Percentiles rank a stretch among this genome's conserved stretches.
phyloP scores from a whole-genome alignment of 1,284 basidiomycete genomes.

The Ceratobasidium sp. region DNA sequence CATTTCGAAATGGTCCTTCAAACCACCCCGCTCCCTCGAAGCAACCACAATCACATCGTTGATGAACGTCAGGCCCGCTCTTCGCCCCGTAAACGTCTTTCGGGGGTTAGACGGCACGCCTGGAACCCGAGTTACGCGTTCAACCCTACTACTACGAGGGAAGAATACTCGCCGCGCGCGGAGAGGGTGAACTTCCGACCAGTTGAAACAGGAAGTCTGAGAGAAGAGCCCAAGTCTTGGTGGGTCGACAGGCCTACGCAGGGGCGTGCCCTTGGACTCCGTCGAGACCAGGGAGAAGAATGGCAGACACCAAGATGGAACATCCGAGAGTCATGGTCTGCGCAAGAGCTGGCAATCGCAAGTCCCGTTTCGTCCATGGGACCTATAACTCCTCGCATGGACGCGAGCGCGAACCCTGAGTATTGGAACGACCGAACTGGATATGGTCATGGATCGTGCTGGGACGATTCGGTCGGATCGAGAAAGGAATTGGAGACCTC shows the following conservation, averaged over 20 bases:
- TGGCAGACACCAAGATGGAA: too few relatives aligned
- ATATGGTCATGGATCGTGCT: constrained; percentile 1
- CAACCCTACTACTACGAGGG: neutral
- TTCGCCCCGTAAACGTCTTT: constrained; percentile 3
- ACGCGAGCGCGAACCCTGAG: constrained; percentile 6
- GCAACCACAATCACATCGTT: neutral
- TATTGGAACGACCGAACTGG: constrained; percentile 24
- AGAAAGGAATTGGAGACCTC: neutral
- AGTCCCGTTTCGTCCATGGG: too few relatives aligned
- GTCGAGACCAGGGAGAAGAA: neutral
- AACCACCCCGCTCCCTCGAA: constrained; percentile 23
- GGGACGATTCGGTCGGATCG: constrained; percentile 4
- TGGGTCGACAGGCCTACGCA: constrained; percentile 14
- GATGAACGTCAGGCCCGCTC: neutral
- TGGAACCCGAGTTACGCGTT: neutral
- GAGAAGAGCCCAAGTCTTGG: constrained; percentile 1
- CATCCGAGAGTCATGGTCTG: too few relatives aligned
- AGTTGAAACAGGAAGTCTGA: neutral
- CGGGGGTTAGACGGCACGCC: neutral
- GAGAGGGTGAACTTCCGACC: neutral
- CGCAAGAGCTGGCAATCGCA: too few relatives aligned
- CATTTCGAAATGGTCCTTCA: constrained; percentile 33
- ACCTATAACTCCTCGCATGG: too few relatives aligned
- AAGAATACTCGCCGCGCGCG: neutral
- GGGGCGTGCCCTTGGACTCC: neutral